Base-by-base conservation (phyloP, 768 basidiomycete genomes). In the Sporobolomyces phaffii region DNA sequence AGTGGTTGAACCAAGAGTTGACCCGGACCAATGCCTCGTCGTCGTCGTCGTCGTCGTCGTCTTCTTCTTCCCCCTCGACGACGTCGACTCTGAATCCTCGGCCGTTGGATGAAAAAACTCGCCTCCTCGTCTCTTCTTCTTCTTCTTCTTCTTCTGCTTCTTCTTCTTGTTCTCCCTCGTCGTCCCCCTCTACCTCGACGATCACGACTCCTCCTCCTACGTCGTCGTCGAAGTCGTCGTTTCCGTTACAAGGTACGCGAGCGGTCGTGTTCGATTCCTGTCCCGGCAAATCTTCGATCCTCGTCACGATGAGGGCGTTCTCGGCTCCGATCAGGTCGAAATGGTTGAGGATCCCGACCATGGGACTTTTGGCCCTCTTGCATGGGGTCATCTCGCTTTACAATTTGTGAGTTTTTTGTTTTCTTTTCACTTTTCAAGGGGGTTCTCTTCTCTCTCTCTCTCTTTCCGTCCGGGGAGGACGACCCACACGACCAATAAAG, bases 211-310 rank as follows among this genome's bases (percentile, higher is more conserved):
- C 9, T 38, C 8, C 48, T 49, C 38, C 18, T 17, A 26, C 6
- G 15, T 26, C 31, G 22, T 31, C 18, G 29, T 33, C 45, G 8
- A 48, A 43, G 14, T 5, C 47, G 47, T 11, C 62, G 14, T 24
- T 17, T 24, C 22, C 13, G 13, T 2, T 66, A 0, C 38, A 43
- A 2, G 60, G 49, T 0, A 52, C 59, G 18, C 15, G 34, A 4
- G 48, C 69, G 0, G 9, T 74, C 54, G 38, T 74, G 28, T 69
- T 72, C 29, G 73, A 74, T 60, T 74, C 73, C 22, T 67, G 70
- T 49, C 73, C 73, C 2, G 73, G 73, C 18, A n/a, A 51, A 10
- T 26, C 41, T 38, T 66, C 59, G 20, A 24, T 73, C 9, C 15
- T 33, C 1, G 29, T 45, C 18, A 65, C 63, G 20, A 34, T 62